Base-by-base conservation (phyloP, 768 basidiomycete genomes). In the Piloderma croceum region DNA sequence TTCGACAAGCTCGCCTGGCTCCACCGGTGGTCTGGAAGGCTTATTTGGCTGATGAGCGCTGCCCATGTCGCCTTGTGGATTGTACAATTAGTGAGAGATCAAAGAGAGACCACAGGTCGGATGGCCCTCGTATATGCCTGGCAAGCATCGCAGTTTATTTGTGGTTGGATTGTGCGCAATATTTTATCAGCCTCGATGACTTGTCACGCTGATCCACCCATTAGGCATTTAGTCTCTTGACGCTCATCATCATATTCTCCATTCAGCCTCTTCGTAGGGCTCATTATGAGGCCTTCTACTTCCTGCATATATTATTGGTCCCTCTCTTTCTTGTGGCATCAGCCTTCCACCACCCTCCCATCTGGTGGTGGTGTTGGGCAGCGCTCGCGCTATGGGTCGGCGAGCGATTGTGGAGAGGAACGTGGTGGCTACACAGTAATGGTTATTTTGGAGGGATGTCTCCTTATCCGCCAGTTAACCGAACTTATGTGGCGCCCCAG, bases 1-100 rank as follows among this genome's bases (percentile, higher is more conserved):
- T 83, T 82, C 51, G 86, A 90, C 67, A 85, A 85, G 54, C 73
- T 88, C 7, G 71, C 77, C 4, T 70, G 77, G 60, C 62, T 87
- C 6, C 87, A 89, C 58, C 73, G 75, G 20, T 84, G 84, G 79
- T 63, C 74, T 4, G 87, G 81, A 2, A 67, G 84, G 38, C 60
- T 88, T 31, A 70, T 87, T 17, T 90, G 82, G 78, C 55, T 77
- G 34, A 56, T 83, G 39, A 71, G 74, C 6, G 57, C 71, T 3
- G 48, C 77, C 3, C 86, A 90, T 56, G 76, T 81, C 23, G 65
- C 60, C 3, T 60, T 81, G 1, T 90, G 86, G 87, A 78, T 76
- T 42, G 69, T 82, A 5, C 81, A 88, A 53, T 64, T 89, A 31
- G 56, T 59, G 29, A 62, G 56, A 11, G 83, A 88, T 43, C 62